These are phyloP conservation scores for Candida berthetii DNA, from an alignment of 805 yeast species.

Conservation along the genomic window DNA sequence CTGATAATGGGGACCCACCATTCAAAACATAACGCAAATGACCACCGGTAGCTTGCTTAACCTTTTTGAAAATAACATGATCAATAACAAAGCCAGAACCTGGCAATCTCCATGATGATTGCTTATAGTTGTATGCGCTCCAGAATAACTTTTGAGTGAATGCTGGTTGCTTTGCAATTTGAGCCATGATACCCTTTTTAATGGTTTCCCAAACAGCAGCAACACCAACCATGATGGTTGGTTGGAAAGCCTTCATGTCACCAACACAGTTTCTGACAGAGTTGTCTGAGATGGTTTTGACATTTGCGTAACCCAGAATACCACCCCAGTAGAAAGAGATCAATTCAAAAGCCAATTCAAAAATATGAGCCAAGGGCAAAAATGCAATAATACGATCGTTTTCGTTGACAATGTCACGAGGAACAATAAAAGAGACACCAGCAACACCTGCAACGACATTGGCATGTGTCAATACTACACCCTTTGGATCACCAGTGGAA, in stretches of 20 bases:
- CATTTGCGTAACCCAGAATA: slow-evolving; percentile 82
- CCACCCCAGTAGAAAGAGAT: slow-evolving; percentile 85
- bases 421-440: slow-evolving; percentile 68
- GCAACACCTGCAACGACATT: slow-evolving; percentile 80
- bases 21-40: slow-evolving; percentile 63
- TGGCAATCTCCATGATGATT: slow-evolving; percentile 63
- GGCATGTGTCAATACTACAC: slow-evolving; percentile 58
- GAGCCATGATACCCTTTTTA: slow-evolving; percentile 82
- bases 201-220: slow-evolving; percentile 98
- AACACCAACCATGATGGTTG: slow-evolving; percentile 96
- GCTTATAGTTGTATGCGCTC: slow-evolving; percentile 76
- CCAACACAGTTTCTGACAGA: slow-evolving; percentile 83
- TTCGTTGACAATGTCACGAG: slow-evolving; percentile 39
- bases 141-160: slow-evolving; percentile 79
- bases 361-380: slow-evolving; percentile 94
- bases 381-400: slow-evolving; percentile 79
- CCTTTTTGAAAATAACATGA: slow-evolving; percentile 71
- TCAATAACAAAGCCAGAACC: slow-evolving; percentile 63
- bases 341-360: slow-evolving; percentile 87
- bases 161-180: slow-evolving; percentile 61
- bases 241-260: slow-evolving; percentile 81
- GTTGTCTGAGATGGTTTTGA: slow-evolving; percentile 80
- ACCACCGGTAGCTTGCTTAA: slow-evolving; percentile 95
- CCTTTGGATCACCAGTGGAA: slow-evolving; percentile 78
- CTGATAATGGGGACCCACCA: slow-evolving; percentile 90